phyloP scores from a whole-genome alignment of 164 flowering plant species.

The Piper longum region DNA sequence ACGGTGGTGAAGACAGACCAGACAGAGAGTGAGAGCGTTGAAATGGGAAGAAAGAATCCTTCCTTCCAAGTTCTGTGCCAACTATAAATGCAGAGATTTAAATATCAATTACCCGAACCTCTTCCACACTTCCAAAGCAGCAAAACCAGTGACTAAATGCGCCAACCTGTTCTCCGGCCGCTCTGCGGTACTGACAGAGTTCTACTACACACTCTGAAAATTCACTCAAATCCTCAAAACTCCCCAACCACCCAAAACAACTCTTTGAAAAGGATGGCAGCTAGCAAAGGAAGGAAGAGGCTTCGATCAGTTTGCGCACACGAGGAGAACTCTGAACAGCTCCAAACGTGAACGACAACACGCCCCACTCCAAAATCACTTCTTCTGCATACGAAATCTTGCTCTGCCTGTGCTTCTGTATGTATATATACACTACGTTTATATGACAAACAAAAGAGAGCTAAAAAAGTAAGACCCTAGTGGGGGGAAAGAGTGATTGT shows the following conservation, averaged over 20 bases:
- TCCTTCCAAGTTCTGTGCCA: conserved; percentile 5
- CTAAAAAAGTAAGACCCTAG: not conserved
- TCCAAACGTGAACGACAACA: conserved; percentile 6
- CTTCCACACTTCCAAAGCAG: not conserved
- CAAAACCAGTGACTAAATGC: conserved; percentile 18
- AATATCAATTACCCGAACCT: conserved; percentile 15
- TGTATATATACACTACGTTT: too few relatives aligned
- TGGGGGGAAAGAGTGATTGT: not conserved
- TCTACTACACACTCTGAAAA: too few relatives aligned
- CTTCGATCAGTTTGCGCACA: too few relatives aligned
- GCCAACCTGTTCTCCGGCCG: conserved; percentile 15
- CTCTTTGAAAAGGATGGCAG: too few relatives aligned
- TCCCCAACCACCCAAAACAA: too few relatives aligned
- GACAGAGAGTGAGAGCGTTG: too few relatives aligned
- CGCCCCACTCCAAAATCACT: conserved; percentile 1
- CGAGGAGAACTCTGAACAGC: too few relatives aligned
- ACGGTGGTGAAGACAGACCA: not conserved
- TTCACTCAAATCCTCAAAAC: too few relatives aligned
- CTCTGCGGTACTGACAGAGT: too few relatives aligned
- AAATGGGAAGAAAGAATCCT: too few relatives aligned
- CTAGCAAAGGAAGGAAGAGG: too few relatives aligned
- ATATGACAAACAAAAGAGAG: not conserved
- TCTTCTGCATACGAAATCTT: conserved; percentile 1
- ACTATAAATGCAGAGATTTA: conserved; percentile 19
- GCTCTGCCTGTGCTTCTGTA: too few relatives aligned